phyloP scores from a whole-genome alignment of 73 alveolate genomes.

The Uronychia setigera region DNA sequence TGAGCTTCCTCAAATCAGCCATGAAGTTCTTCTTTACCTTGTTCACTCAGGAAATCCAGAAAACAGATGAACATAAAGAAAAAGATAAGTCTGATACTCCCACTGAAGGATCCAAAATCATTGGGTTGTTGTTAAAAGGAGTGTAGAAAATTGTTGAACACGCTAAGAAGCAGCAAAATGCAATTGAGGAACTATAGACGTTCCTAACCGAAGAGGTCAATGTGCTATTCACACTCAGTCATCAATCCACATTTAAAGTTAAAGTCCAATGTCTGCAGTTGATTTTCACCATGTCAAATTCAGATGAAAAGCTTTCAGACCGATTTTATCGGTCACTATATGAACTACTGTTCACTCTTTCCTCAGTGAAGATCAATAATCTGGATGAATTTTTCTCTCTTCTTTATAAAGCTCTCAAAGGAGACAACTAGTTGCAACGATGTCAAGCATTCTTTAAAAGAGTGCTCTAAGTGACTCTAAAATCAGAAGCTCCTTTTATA shows the following conservation, averaged over 20 bases:
- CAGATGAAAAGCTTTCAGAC: constrained; percentile 75
- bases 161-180: constrained; percentile 54
- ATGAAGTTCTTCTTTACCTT: constrained; percentile 65
- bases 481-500: constrained; percentile 80
- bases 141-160: constrained; percentile 58
- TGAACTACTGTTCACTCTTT: constrained; percentile 72
- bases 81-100: constrained; percentile 3
- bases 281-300: constrained; percentile 72
- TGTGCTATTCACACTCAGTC: constrained; percentile 77
- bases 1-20: constrained; percentile 59
- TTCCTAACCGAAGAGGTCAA: constrained; percentile 76
- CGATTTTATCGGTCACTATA: constrained; percentile 90
- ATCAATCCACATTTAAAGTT: constrained; percentile 75
- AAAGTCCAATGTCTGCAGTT: constrained; percentile 80
- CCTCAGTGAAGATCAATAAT: constrained; percentile 71
- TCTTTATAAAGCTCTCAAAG: constrained; percentile 76
- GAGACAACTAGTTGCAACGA: constrained; percentile 76
- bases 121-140: constrained; percentile 65
- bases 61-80: constrained; percentile 27
- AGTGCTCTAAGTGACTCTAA: constrained; percentile 77
- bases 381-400: constrained; percentile 63
- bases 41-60: constrained; percentile 59
- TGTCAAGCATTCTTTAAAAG: constrained; percentile 86
- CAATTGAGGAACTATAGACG: constrained; percentile 2
- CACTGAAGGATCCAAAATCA: not conserved